Base-by-base conservation (phyloP, 805 yeast genomes). In the Candida taoyuanica region DNA sequence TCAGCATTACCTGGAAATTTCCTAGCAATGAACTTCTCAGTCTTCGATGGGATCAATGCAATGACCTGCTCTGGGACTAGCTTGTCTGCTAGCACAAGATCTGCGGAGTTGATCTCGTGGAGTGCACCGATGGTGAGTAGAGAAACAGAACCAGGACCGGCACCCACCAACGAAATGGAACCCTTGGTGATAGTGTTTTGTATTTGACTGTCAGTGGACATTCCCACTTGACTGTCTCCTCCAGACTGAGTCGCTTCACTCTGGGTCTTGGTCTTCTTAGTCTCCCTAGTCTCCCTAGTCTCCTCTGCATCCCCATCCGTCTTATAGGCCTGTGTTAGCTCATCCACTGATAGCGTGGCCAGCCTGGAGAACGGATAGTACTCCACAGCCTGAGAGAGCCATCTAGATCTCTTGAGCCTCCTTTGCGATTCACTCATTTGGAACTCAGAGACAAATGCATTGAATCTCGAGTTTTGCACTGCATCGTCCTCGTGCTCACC, bases 1-100 rank as follows among this genome's bases (percentile, higher is more conserved):
- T 88, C 96, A 1, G 98, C 97, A 58, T 91, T 91, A 1, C 98
- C 98, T 3, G 98, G 98, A 63, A 88, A 91, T 60, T 91, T 91
- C 29, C 87, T 73, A 2, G 98, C 98, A 42, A 91, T 88, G 56
- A 84, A 87, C 4, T 82, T 67, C 31, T 79, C 81, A 1, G 94
- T 85, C 21, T 70, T 68, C 21, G 72, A 58, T 0, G 97, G 97
- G n/a, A 91, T 81, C 15, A 89, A 62, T 31, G 81, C 85, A 25
- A 91, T 64, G 1, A 91, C 94, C 50, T 81, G 82, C 50, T 83
- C 85, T 4, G 98, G 98, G 0, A 91, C 97, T 18, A 91, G 70
- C 55, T 91, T 91, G 58, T 91, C 98, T 1, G 97, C 94, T 29
- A 91, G 65, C 4, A 91, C 73, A 40, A 85, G 62, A 58, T 91